Percentiles rank a stretch among this genome's conserved stretches.
Evolutionary conservation across 805 yeast species (phyloP).

Genomic region (Zygosaccharomyces rouxii): DNA sequence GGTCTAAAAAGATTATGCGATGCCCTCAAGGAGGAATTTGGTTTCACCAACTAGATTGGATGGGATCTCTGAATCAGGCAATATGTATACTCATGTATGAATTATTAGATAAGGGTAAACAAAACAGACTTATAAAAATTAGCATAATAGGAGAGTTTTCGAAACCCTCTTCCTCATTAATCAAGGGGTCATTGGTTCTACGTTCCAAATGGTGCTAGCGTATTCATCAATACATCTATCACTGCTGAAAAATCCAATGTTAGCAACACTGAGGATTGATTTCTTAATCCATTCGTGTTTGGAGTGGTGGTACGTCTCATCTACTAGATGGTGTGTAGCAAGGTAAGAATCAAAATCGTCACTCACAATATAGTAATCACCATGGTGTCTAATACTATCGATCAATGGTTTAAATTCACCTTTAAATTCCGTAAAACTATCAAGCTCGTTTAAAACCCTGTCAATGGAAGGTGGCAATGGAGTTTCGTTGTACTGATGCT

Average conservation of each 20-base stretch:
- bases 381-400: slow-evolving; percentile 65
- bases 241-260: slow-evolving; percentile 87
- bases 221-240: slow-evolving; percentile 91
- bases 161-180: not conserved
- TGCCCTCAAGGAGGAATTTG: slow-evolving; percentile 55
- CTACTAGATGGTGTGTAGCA: slow-evolving; percentile 74
- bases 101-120: not conserved
- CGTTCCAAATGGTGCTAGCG: slow-evolving; percentile 89
- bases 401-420: slow-evolving; percentile 63
- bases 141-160: not conserved
- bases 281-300: slow-evolving; percentile 73
- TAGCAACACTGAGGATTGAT: slow-evolving; percentile 74
- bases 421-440: slow-evolving; percentile 58
- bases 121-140: no score
- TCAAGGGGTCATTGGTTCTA: slow-evolving; percentile 55
- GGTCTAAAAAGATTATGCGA: slow-evolving; percentile 68
- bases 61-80: not conserved
- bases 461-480: slow-evolving; percentile 55
- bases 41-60: slow-evolving; percentile 10
- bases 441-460: slow-evolving; percentile 62
- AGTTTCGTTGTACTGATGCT: slow-evolving; percentile 56
- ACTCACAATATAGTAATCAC: slow-evolving; percentile 80
- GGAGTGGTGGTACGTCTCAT: slow-evolving; percentile 58
- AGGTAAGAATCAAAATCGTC: slow-evolving; percentile 88
- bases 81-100: not conserved